These are phyloP conservation scores for Aspergillus aculeatinus DNA, from an alignment of 2,329 filamentous ascomycete species.

Conservation along the genomic window DNA sequence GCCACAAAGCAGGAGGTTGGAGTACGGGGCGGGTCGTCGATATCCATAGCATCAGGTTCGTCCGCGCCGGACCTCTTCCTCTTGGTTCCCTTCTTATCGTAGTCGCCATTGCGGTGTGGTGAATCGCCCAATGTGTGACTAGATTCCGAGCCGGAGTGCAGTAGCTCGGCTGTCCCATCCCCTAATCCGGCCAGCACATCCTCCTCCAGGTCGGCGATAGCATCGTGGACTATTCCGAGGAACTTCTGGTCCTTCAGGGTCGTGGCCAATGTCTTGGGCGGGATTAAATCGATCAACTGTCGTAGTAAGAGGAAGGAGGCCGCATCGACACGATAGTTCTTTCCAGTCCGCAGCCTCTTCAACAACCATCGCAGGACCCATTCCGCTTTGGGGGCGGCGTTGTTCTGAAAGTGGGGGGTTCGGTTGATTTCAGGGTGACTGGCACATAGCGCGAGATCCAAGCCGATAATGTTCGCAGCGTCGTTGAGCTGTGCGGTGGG, in stretches of 20 bases:
- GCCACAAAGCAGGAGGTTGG: constrained; percentile 33
- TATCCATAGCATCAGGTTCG: constrained; percentile 30
- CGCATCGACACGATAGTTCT: constrained; percentile 45
- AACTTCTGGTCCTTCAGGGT: constrained; percentile 71
- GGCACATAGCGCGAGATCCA: constrained; percentile 37
- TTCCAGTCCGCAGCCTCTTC: constrained; percentile 54
- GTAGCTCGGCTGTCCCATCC: constrained; percentile 22
- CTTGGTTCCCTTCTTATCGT: constrained; percentile 35
- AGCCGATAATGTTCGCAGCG: constrained; percentile 44
- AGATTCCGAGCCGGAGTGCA: constrained; percentile 36
- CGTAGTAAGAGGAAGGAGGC: constrained; percentile 56
- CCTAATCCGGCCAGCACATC: constrained; percentile 28
- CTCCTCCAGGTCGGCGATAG: constrained; percentile 57
- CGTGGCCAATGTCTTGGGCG: constrained; percentile 67
- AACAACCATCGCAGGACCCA: constrained; percentile 68
- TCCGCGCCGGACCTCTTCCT: constrained; percentile 36
- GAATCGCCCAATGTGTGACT: constrained; percentile 34
- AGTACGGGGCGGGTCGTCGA: constrained; percentile 32
- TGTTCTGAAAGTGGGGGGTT: constrained; percentile 21
- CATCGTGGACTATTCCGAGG: constrained; percentile 63
- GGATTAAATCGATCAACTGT: constrained; percentile 68
- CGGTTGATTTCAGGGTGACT: constrained; percentile 32
- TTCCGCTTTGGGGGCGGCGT: constrained; percentile 55
- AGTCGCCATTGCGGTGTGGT: constrained; percentile 21
- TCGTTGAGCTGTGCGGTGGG: constrained; percentile 41